Evolutionary conservation across 306 rosid genomes (phyloP), one percentile per base, ranked within the genome.

Genomic region (Castanea sativa): DNA sequence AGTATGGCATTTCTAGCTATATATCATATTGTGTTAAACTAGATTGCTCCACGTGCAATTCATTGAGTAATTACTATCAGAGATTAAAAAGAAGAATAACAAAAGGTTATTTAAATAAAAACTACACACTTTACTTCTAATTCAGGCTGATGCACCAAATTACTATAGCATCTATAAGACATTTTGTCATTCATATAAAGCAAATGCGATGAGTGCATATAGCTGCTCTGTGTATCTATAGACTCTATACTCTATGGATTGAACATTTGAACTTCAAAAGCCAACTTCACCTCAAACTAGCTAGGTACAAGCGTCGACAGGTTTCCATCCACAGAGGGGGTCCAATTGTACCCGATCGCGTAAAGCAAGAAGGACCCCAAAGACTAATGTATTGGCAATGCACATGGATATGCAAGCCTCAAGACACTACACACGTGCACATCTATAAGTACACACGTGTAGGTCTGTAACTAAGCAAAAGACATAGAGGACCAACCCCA

Each of bases 351-450:
- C 52, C 27, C 19, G 14, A 35, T 35, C n/a, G 27, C 13, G 5
- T 19, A 33, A 68, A 35, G 72, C 53, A 68, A 19, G 35, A 19
- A 68, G 53, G 29, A 35, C 20, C 27, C 52, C 20, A 68, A 60
- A 35, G 52, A 5, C 27, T 19, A 19, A 20, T 8, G 41, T 27
- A 13, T n/a, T 29, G 25, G 70, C 60, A 29, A 56, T 55, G 56
- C 79, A 76, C 60, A 77, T 72, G 78, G 20, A 68, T 30, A 76
- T 52, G 71, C 55, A 77, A 53, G 73, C 81, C 35, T 56, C 67
- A 19, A 55, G 16, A 35, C 72, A 64, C 60, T 21, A 51, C 78
- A 41, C 78, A 77, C 81, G 78, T 77, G 74, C 75, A 12, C 38
- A 21, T 64, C 21, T 64, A 9, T 29, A 13, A 15, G 1, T 3